Conservation (phyloP, 139 green algal species). For the Chlorella sp. region DNA sequence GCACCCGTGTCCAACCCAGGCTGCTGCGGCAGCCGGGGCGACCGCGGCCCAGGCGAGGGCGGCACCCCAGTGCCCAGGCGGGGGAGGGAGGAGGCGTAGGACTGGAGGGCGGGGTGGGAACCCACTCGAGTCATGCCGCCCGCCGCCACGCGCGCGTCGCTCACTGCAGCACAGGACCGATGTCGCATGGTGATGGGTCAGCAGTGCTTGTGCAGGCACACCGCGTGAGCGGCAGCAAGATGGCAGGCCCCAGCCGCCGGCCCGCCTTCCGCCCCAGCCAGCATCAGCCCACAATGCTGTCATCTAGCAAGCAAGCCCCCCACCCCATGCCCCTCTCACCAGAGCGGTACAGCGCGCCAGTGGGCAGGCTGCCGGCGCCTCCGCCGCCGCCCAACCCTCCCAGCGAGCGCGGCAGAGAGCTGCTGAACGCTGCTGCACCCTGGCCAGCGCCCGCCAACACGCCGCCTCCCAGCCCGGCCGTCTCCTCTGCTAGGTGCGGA, state of each 20-base stretch:
- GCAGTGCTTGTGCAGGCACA: too few species aligned
- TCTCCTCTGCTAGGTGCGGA: background rate
- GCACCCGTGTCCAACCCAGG: slow-evolving; percentile 7
- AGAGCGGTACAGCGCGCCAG: background rate
- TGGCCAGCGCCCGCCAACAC: background rate
- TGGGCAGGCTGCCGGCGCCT: background rate
- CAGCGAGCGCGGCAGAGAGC: background rate
- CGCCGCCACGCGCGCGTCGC: background rate
- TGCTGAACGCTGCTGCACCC: background rate
- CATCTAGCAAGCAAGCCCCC: background rate
- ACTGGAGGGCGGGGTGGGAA: background rate
- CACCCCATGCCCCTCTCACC: background rate
- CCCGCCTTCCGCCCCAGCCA: too few species aligned
- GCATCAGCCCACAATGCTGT: too few species aligned
- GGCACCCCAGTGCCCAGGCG: background rate
- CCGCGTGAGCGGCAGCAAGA: background rate
- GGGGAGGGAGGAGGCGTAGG: background rate
- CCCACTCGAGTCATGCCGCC: background rate
- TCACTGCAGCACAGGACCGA: slow-evolving; percentile 19
- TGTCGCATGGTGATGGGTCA: too few species aligned
- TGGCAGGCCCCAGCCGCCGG: too few species aligned
- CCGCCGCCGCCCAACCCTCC: background rate
- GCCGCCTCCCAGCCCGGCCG: background rate
- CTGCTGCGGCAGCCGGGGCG: background rate
- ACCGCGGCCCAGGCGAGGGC: background rate